Base-by-base conservation (phyloP, 371 early-diverging fungal species). In the Umbelopsis sp. region DNA sequence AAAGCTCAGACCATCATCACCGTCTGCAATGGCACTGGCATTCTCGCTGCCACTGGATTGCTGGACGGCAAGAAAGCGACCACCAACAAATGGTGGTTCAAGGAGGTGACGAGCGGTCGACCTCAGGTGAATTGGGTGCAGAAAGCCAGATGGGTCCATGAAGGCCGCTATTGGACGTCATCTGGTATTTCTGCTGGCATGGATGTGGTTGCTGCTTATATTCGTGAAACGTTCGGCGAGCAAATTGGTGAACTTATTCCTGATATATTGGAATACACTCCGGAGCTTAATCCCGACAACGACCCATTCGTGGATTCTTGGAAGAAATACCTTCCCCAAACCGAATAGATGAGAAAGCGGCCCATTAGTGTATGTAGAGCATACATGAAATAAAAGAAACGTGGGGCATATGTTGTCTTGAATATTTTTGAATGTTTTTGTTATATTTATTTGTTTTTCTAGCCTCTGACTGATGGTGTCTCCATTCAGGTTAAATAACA, bases 151-250 rank as follows among this genome's bases (percentile, higher is more conserved):
- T 87, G 76, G 76, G 84, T 87, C 7, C 66, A 70, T 41, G 85
- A 85, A 65, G 84, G 82, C 24, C 82, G 82, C 41, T 74, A 70
- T 48, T 73, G 73, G 18, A 77, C 85, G 16, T 74, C 83, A 9
- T 76, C 76, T 11, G 87, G 87, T 14, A 83, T 85, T 24, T 76
- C 80, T 20, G 85, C 85, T 1, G 85, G 84, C 63, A 63, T 73
- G 64, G 80, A 80, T 35, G 16, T 57, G 29, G n/a, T 35, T 3
- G 25, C 57, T 37, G 57, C 57, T 6, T 57, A 18, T 35, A 18
- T 57, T 6, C 22, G 35, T 18, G 57, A 57, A 18, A 35, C 29
- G 16, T 57, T 12, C 14, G 57, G 57, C 0, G 18, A 11, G 11
- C 22, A 57, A 29, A 35, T 57, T 14, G 57, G 57, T 1, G 18